phyloP scores from a whole-genome alignment of 1,284 basidiomycete species.

The Irpex sp. region DNA sequence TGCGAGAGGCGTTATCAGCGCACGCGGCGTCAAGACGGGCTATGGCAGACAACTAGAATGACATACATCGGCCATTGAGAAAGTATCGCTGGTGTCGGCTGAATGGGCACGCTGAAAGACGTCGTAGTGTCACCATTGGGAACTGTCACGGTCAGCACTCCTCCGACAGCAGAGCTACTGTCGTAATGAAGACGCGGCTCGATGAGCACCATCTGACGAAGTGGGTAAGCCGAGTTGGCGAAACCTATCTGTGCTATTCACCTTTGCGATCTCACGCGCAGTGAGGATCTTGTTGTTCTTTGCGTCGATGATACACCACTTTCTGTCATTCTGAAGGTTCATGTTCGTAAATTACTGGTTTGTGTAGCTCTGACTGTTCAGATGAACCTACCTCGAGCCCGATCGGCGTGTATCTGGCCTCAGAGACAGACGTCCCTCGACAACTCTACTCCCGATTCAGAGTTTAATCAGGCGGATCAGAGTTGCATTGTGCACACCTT shows the following conservation, averaged over 20 bases:
- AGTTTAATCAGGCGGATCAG: constrained; percentile 3
- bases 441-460: constrained; percentile 44
- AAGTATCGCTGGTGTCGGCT: constrained; percentile 46
- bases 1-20: background rate
- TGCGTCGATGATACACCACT: constrained; percentile 64
- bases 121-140: constrained; percentile 53
- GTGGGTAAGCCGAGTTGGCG: background rate
- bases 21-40: background rate
- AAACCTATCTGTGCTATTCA: constrained; percentile 22
- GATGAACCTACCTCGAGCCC: constrained; percentile 56
- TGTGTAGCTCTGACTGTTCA: background rate
- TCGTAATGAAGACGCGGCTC: constrained; percentile 50
- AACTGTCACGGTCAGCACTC: constrained; percentile 51
- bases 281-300: constrained; percentile 53
- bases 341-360: background rate
- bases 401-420: constrained; percentile 50
- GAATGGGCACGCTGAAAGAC: constrained; percentile 54
- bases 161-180: constrained; percentile 39
- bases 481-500: constrained; percentile 40
- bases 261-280: constrained; percentile 61
- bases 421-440: constrained; percentile 56
- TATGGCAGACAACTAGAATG: background rate
- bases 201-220: constrained; percentile 63
- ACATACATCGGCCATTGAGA: constrained; percentile 54
- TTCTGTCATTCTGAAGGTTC: constrained; percentile 58